Conservation (phyloP, 441 rosid species). For the Aleurites moluccanus region DNA sequence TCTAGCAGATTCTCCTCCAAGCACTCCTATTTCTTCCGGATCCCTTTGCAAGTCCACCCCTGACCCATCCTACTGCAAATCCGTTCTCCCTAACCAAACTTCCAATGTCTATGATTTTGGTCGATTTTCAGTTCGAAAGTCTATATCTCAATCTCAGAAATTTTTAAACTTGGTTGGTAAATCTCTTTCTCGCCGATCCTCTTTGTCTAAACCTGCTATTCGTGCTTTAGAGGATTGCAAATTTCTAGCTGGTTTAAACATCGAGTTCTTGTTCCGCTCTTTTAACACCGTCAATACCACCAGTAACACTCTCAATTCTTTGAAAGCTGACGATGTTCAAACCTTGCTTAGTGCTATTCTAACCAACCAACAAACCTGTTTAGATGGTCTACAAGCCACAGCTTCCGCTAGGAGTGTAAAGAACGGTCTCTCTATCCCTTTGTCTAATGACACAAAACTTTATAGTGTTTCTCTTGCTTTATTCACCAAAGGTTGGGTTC, state of each 20-base stretch:
- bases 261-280: conserved; percentile 54
- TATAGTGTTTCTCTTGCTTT: conserved; percentile 75
- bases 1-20: conserved; percentile 24
- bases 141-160: conserved; percentile 58
- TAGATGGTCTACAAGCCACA: conserved; percentile 49
- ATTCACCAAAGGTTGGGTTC: conserved; percentile 70
- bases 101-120: conserved; percentile 48
- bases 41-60: conserved; percentile 60
- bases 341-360: conserved; percentile 53
- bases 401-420: conserved; percentile 48
- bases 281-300: conserved; percentile 43
- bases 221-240: conserved; percentile 82
- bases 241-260: conserved; percentile 49
- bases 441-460: conserved; percentile 67
- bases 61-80: conserved; percentile 69
- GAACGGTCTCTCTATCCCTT: conserved; percentile 51
- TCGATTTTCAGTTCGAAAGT: conserved; percentile 55
- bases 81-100: conserved; percentile 51
- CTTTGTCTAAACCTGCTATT: conserved; percentile 37
- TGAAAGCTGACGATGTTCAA: conserved; percentile 61
- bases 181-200: conserved; percentile 38
- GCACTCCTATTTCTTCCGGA: conserved; percentile 29
- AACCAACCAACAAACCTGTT: conserved; percentile 63
- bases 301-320: conserved; percentile 31
- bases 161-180: conserved; percentile 48